Conservation (phyloP, 768 basidiomycete genomes). For the Epithele typhae region DNA sequence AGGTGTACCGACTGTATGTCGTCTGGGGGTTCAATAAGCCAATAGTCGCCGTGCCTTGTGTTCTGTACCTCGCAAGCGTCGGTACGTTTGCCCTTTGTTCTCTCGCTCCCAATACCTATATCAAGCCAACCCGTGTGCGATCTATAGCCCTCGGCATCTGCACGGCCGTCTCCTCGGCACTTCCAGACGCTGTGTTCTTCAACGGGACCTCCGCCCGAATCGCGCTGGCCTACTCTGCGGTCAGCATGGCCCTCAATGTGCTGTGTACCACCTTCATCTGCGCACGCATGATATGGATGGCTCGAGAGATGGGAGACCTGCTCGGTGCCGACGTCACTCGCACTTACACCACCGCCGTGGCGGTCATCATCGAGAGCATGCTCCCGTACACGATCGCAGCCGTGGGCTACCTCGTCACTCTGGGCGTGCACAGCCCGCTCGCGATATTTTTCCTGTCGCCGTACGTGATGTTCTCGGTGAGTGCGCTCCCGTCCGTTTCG, state of each 20-base stretch:
- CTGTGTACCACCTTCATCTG: constrained; percentile 35
- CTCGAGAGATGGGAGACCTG: constrained; percentile 19
- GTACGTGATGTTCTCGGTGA: constrained; percentile 37
- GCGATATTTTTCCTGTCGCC: constrained; percentile 31
- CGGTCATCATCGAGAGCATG: constrained; percentile 36
- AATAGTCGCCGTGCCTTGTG: background rate
- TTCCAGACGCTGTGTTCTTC: too few species aligned
- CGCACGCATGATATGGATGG: constrained; percentile 30
- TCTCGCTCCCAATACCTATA: too few species aligned
- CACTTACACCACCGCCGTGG: constrained; percentile 32
- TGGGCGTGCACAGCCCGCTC: constrained; percentile 27
- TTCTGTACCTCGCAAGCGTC: constrained; percentile 5
- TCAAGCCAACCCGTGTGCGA: too few species aligned
- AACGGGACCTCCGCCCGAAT: too few species aligned
- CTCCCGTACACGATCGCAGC: constrained; percentile 34
- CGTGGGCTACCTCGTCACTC: constrained; percentile 34
- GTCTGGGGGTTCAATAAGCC: constrained; percentile 1
- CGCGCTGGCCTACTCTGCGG: too few species aligned
- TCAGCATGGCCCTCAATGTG: constrained; percentile 32
- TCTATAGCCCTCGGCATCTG: too few species aligned
- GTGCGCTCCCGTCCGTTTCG: too few species aligned
- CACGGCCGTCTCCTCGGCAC: too few species aligned
- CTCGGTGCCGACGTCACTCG: constrained; percentile 20
- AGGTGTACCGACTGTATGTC: constrained; percentile 12
- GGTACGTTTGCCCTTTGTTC: background rate